Conservation (phyloP, 495 filamentous ascomycete species). For the Penicillium turbatum region DNA sequence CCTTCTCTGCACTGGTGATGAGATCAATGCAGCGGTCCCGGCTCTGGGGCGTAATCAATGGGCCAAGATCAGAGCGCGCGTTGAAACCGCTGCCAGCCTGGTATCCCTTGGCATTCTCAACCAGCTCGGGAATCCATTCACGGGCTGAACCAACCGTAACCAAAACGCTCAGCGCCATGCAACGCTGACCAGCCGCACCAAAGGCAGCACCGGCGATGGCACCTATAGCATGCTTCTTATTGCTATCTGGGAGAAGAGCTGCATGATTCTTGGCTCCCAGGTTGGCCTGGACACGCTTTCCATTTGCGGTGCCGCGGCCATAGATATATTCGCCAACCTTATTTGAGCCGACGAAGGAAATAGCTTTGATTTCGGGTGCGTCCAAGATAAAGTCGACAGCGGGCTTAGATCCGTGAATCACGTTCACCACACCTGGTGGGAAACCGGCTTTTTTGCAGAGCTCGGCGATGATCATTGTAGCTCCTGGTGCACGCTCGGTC, state of each 20-base stretch:
- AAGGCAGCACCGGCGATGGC: constrained; percentile 97
- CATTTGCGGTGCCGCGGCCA: constrained; percentile 83
- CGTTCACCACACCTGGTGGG: constrained; percentile 88
- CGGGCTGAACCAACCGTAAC: constrained; percentile 96
- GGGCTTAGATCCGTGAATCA: constrained; percentile 83
- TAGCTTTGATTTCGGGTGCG: constrained; percentile 91
- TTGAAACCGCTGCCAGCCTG: constrained; percentile 91
- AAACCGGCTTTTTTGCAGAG: constrained; percentile 88
- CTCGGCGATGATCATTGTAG: constrained; percentile 95
- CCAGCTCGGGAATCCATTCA: constrained; percentile 86
- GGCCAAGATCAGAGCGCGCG: constrained; percentile 85
- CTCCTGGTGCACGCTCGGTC: constrained; percentile 93
- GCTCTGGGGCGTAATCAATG: constrained; percentile 89
- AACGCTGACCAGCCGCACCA: constrained; percentile 92
- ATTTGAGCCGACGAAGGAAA: constrained; percentile 95
- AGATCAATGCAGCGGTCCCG: constrained; percentile 83
- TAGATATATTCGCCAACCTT: constrained; percentile 97
- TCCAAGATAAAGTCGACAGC: constrained; percentile 97
- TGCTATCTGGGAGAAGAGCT: constrained; percentile 88
- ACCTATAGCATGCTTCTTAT: constrained; percentile 96
- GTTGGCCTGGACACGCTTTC: constrained; percentile 91
- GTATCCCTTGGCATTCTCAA: constrained; percentile 75
- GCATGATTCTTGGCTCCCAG: constrained; percentile 99
- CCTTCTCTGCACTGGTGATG: constrained; percentile 83
- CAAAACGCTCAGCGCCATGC: constrained; percentile 92